A percentile compares a stretch with the other conserved stretches of the same genome.
Conservation (phyloP, 192 early-diverging fungal species). For the Coemansia sp. region DNA sequence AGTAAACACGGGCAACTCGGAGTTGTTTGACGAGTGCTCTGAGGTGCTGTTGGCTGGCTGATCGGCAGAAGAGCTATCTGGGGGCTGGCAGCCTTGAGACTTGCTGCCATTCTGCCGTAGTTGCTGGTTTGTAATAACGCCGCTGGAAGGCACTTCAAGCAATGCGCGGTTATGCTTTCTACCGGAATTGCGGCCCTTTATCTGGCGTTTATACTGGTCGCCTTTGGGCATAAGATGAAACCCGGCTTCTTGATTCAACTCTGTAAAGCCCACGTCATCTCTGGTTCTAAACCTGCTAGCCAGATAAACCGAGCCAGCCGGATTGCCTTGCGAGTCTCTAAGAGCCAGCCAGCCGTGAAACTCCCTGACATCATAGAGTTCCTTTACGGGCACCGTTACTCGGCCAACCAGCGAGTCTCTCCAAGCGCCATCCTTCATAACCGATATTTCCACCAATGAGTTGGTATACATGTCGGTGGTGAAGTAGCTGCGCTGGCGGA, state of each 20-base stretch:
- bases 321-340: slow-evolving; percentile 4
- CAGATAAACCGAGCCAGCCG: slow-evolving; percentile 31
- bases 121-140: no score
- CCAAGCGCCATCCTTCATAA: slow-evolving; percentile 24
- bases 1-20: no score
- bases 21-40: no score
- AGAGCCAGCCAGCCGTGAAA: slow-evolving; percentile 38
- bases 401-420: slow-evolving; percentile 28
- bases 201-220: slow-evolving; percentile 11
- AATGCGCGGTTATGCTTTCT: neutral
- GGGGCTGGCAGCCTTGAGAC: no score
- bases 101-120: no score
- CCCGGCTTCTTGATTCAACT: slow-evolving; percentile 1
- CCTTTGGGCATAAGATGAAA: neutral
- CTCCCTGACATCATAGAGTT: slow-evolving; percentile 31
- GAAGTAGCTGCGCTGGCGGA: slow-evolving; percentile 32
- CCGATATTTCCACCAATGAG: slow-evolving; percentile 24
- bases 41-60: no score
- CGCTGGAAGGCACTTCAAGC: no score
- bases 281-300: slow-evolving; percentile 16
- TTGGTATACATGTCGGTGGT: slow-evolving; percentile 13
- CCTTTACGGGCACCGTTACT: slow-evolving; percentile 27
- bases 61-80: no score
- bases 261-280: neutral
- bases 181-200: slow-evolving; percentile 10